Evolutionary conservation across 2,329 filamentous ascomycete species (phyloP).

Genomic region (Bisporella sp.): DNA sequence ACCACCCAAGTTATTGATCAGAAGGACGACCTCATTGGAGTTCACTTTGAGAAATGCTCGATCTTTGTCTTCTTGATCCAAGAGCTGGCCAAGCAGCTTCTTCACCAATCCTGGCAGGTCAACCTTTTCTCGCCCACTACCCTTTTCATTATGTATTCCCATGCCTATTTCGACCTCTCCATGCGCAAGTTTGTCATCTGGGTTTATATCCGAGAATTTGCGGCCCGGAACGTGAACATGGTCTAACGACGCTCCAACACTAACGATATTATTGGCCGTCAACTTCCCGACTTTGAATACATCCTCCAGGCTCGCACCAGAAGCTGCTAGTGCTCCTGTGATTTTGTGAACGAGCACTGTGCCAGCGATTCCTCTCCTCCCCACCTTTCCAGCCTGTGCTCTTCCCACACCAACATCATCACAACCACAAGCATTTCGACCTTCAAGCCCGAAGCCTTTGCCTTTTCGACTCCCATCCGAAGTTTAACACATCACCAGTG

Average conservation of each 20-base stretch:
- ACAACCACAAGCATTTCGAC: conserved; percentile 85
- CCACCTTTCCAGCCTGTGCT: conserved; percentile 80
- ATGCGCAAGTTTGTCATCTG: conserved; percentile 46
- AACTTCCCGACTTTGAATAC: conserved; percentile 67
- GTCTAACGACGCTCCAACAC: conserved; percentile 76
- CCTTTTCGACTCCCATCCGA: conserved; percentile 90
- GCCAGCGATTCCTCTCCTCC: conserved; percentile 82
- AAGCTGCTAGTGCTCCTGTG: conserved; percentile 72
- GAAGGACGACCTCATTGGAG: conserved; percentile 53
- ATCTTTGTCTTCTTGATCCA: conserved; percentile 56
- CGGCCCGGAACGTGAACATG: conserved; percentile 93
- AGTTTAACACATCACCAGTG: conserved; percentile 84
- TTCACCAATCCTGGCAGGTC: conserved; percentile 42
- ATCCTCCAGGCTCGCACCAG: conserved; percentile 59
- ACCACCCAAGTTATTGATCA: conserved; percentile 65
- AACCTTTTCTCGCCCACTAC: conserved; percentile 43
- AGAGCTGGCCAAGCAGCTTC: conserved; percentile 58
- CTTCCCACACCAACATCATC: conserved; percentile 90
- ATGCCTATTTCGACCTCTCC: conserved; percentile 61
- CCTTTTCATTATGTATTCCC: conserved; percentile 65
- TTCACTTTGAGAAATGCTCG: conserved; percentile 53
- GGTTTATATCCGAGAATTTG: conserved; percentile 41
- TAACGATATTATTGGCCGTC: conserved; percentile 69
- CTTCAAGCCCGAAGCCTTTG: conserved; percentile 66
- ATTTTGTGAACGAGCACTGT: conserved; percentile 91